A percentile compares a stretch with the other conserved stretches of the same genome.
These are phyloP conservation scores for Talaromyces marneffei DNA, from an alignment of 2,329 filamentous ascomycete species.

Conservation along the genomic window DNA sequence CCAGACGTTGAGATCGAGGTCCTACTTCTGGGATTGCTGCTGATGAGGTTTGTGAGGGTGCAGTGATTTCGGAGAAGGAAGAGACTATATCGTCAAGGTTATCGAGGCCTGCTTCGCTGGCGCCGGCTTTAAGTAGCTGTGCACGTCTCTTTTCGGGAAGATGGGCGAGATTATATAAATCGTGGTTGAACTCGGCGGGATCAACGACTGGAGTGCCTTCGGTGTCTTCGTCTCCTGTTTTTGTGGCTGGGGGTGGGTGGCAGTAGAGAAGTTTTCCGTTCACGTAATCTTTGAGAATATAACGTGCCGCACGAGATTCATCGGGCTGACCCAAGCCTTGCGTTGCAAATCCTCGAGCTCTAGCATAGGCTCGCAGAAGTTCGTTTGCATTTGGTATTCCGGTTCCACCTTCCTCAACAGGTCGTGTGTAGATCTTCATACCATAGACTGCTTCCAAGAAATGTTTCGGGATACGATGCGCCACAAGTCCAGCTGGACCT, in stretches of 20 bases:
- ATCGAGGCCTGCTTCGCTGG: constrained; percentile 32
- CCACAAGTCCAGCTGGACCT: constrained; percentile 76
- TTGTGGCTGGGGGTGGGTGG: constrained; percentile 64
- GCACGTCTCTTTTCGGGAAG: constrained; percentile 75
- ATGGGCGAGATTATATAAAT: constrained; percentile 77
- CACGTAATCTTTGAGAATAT: constrained; percentile 94
- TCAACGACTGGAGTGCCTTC: constrained; percentile 50
- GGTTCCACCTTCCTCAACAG: constrained; percentile 86
- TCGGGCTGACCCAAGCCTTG: constrained; percentile 86
- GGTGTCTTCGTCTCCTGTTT: constrained; percentile 40
- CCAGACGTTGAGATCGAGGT: constrained; percentile 68
- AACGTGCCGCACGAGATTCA: constrained; percentile 82
- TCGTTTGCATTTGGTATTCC: constrained; percentile 80
- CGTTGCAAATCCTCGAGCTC: constrained; percentile 83
- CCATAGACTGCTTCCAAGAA: constrained; percentile 94
- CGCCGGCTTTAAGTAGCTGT: constrained; percentile 44
- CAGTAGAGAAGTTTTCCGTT: constrained; percentile 92
- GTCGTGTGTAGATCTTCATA: constrained; percentile 75
- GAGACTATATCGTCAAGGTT: constrained; percentile 7
- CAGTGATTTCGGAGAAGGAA: background rate
- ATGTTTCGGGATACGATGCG: constrained; percentile 74
- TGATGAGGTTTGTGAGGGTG: constrained; percentile 18
- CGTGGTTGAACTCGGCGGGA: constrained; percentile 71
- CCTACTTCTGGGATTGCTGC: constrained; percentile 49
- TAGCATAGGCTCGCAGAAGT: constrained; percentile 77